Base-by-base conservation (phyloP, 78 protist species). In the Emiliania huxleyi region DNA sequence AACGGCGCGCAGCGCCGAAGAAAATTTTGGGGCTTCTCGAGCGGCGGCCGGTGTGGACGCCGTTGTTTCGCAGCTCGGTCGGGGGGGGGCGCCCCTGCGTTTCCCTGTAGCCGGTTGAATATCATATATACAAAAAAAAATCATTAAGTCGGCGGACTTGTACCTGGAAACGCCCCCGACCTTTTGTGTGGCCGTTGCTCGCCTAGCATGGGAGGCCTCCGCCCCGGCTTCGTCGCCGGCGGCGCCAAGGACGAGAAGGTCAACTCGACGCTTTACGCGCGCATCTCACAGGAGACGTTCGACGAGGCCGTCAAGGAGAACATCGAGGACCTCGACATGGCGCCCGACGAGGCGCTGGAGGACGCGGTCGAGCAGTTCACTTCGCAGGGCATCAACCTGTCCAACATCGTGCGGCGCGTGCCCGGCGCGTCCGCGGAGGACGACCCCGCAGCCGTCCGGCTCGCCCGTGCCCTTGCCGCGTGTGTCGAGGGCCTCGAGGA, bases 321-420 rank as follows among this genome's bases (percentile, higher is more conserved):
- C 90, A 83, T 91, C 46, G 90, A 56, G 26, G 94, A 91, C 22
- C 48, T 91, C 44, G 84, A 33, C 37, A 91, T 91, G 94, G 43
- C 45, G 37, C 48, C 33, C 12, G 94, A 49, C 19, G 94, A 91
- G 77, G 94, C 94, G 26, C n/a, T 91, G 26, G 42, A 11, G 21
- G 94, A 91, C 56, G 90, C 94, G 38, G 56, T 91, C 37, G 43
- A n/a, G 44, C 91, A 91, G 62, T 91, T 91, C 71, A 46, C 73
- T 56, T 25, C 84, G 87, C 93, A 91, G 90, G 94, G 94, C 19
- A 37, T 91, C 48, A 87, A 91, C 62, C 56, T 91, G 43, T 26
- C 38, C 44, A 81, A 52, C 84, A 83, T 91, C 19, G 94, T 43
- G 19, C 49, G 83, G 77, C 87, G 87, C 18, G 42, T 91, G 26